Base-by-base conservation (phyloP, 345 rosid species). In the Citrus australasica region DNA sequence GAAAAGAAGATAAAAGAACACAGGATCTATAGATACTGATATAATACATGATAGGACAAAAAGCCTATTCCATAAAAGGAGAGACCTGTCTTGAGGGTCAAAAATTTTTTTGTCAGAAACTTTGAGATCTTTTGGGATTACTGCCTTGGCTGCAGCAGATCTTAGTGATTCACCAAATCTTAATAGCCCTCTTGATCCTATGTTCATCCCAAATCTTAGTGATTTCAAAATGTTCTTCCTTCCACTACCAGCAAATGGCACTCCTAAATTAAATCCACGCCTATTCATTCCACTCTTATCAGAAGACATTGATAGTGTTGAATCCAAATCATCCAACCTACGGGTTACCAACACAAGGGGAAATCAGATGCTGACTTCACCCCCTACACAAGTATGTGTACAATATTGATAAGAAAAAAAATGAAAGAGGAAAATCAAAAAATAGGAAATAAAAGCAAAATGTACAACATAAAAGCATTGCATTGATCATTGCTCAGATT, bases 11-110 rank as follows among this genome's bases (percentile, higher is more conserved):
- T 94, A 94, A 68, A 94, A 89, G 78, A 92, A 94, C 75, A 92
- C 74, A 70, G 97, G 98, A 81, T 94, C 98, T 7, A 94, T 80
- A 9, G 98, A 92, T n/a, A 94, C 94, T 10, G 93, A 87, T 14
- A 94, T 69, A 62, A 94, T 90, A 75, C 98, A 94, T 3, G 95
- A 85, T 17, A 94, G 87, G 46, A 92, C 89, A 58, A 94, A 91
- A 67, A 92, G 87, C 87, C 89, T 89, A 75, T 92, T 94, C 98
- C 97, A 94, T 35, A 92, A 19, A 77, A 90, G 82, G 28, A 94
- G 89, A 28, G 97, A 88, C 76, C 83, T 90, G 86, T 94, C 95
- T 69, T 92, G 98, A 74, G 98, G 98, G 66, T 94, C 97, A 74
- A 91, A 90, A 32, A 94, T 79, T 82, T 78, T 88, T 42, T 84